Base-by-base conservation (phyloP, 192 early-diverging fungal genomes). In the Coemansia sp. region DNA sequence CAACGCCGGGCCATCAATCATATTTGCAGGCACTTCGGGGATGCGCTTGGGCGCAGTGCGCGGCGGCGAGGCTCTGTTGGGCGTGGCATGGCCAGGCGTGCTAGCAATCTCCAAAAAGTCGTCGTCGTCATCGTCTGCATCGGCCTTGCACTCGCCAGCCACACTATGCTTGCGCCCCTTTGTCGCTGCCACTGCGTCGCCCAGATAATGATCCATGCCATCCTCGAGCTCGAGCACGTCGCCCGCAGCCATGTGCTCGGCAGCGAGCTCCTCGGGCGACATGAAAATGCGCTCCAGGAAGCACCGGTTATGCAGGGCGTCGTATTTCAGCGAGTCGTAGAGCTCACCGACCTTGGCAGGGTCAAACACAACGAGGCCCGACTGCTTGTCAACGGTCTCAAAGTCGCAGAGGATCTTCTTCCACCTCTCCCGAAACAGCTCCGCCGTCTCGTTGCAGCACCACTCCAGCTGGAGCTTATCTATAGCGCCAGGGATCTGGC, bases 291-390 rank as follows among this genome's bases (percentile, higher is more conserved):
- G 85, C 45, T 94, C 89, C 23, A 94, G 64, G 69, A 95, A 96
- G 28, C 79, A 72, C 20, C 96, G 88, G 70, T 99, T 99, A 69
- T 99, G 96, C 45, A 99, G 72, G n/a, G 95, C 89, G 65, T 99
- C 96, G 65, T 95, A 97, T 68, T 99, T 99, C 21, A 97, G 76
- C 34, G 95, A 95, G 69, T 99, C 96, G 68, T 97, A 96, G 6
- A 98, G 82, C 66, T 95, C 93, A 13, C 93, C 93, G 6, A 94
- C 88, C 69, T 94, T 94, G 34, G 92, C 91, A 0, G 94, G 92
- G 61, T 92, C 90, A 68, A 86, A 89, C 84, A 83, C 21, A 64
- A 78, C 63, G 70, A 66, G 2, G 16, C 62, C 61, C 11, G 62
- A 28, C 13, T 62, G 26, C 41, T 66, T 63, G 8, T 72, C 66